Percentiles rank a stretch among this genome's conserved stretches.
Conservation (phyloP, 192 early-diverging fungal genomes). For the Martensiomyces pterosporus region DNA sequence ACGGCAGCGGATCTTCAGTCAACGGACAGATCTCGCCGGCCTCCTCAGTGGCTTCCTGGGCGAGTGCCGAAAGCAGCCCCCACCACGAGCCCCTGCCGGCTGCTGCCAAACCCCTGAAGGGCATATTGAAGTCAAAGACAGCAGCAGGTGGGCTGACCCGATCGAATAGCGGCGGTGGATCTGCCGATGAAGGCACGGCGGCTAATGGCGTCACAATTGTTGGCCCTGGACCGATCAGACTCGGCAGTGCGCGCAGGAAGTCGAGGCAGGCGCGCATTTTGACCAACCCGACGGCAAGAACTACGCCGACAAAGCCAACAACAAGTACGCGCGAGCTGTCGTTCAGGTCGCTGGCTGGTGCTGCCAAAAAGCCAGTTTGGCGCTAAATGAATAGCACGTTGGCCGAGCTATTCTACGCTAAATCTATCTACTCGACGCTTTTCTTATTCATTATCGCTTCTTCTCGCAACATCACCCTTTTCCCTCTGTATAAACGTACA, state of each 20-base stretch:
- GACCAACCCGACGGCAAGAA: constrained; percentile 23
- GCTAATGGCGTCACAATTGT: too few relatives aligned
- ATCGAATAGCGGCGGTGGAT: not conserved
- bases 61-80: constrained; percentile 33
- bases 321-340: constrained; percentile 20
- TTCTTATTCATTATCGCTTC: too few relatives aligned
- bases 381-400: constrained; percentile 21
- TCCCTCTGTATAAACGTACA: constrained; percentile 2
- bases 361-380: constrained; percentile 24
- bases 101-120: constrained; percentile 34
- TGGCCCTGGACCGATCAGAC: constrained; percentile 32
- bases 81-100: constrained; percentile 45
- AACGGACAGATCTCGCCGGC: constrained; percentile 21
- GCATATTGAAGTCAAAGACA: constrained; percentile 30
- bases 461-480: too few relatives aligned
- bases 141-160: not conserved
- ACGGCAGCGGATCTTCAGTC: too few relatives aligned
- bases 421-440: too few relatives aligned
- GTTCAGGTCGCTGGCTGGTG: constrained; percentile 36
- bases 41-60: constrained; percentile 36
- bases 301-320: constrained; percentile 25
- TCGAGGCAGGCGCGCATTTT: constrained; percentile 34
- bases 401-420: too few relatives aligned
- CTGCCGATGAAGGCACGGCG: too few relatives aligned
- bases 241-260: constrained; percentile 31